Evolutionary conservation across 345 rosid species (phyloP).

Genomic region (Hevea brasiliensis): DNA sequence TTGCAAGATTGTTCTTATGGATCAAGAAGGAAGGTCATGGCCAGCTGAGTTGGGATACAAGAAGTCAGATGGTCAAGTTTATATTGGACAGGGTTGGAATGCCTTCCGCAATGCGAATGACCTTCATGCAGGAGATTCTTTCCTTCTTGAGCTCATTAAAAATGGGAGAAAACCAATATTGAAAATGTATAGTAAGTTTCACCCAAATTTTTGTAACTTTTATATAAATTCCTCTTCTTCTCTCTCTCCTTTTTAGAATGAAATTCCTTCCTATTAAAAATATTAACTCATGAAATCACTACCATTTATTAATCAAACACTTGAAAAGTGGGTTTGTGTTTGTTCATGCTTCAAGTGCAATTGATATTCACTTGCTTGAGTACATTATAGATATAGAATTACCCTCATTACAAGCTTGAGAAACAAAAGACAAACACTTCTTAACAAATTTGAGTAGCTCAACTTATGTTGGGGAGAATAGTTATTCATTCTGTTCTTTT

Average conservation of each 20-base stretch:
- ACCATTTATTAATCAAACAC: no score
- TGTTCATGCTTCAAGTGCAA: no score
- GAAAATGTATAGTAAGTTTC: constrained; percentile 1
- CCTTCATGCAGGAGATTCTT: constrained; percentile 11
- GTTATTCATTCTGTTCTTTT: neutral
- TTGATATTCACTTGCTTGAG: no score
- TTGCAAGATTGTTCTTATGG: constrained; percentile 7
- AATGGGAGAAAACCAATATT: neutral
- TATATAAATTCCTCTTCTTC: neutral
- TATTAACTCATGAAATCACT: no score
- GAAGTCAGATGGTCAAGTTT: neutral
- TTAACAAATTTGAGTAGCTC: no score
- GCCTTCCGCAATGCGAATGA: constrained; percentile 9
- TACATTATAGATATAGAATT: no score
- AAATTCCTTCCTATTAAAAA: no score
- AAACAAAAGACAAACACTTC: neutral
- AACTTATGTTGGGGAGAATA: no score
- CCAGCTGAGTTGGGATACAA: neutral
- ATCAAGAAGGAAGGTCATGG: constrained; percentile 18
- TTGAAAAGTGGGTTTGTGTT: no score
- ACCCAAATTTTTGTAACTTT: neutral
- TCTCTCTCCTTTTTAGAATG: no score
- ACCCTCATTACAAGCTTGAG: no score
- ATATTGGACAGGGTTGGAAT: constrained; percentile 6
- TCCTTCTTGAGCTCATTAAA: neutral